These are phyloP conservation scores for Phytophthora europaea DNA, from an alignment of 352 stramenopile genomes.

Conservation along the genomic window DNA sequence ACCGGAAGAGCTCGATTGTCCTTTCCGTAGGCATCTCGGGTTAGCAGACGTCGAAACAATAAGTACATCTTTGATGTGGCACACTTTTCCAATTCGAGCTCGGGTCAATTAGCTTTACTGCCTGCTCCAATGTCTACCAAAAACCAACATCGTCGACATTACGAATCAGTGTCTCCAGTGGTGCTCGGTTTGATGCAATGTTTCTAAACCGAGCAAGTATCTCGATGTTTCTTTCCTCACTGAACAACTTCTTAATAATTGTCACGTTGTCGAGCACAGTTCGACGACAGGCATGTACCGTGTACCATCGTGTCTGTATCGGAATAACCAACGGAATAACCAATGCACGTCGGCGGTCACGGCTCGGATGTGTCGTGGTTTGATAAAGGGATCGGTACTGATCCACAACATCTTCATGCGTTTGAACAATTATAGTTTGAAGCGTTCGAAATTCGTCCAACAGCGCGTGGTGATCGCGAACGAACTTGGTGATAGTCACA, in stretches of 20 bases:
- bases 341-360: background rate
- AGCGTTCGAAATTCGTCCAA: slow-evolving; percentile 11
- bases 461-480: no score
- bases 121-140: background rate
- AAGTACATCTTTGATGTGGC: no score
- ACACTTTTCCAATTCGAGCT: no score
- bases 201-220: slow-evolving; percentile 1
- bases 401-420: background rate
- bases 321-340: no score
- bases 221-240: background rate
- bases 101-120: no score
- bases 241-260: slow-evolving; percentile 16
- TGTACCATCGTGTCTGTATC: slow-evolving; percentile 15
- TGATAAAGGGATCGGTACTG: slow-evolving; percentile 4
- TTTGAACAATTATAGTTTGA: background rate
- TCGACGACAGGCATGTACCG: slow-evolving; percentile 5
- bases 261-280: slow-evolving; percentile 3
- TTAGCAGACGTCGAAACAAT: no score
- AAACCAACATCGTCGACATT: background rate
- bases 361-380: background rate
- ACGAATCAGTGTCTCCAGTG: background rate
- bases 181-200: background rate
- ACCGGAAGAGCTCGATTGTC: no score
- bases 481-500: slow-evolving; percentile 3
- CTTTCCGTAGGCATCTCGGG: no score